Evolutionary conservation across 306 rosid species (phyloP), one percentile per base, ranked within the genome.

Genomic region (Pterocarpus macrocarpus): DNA sequence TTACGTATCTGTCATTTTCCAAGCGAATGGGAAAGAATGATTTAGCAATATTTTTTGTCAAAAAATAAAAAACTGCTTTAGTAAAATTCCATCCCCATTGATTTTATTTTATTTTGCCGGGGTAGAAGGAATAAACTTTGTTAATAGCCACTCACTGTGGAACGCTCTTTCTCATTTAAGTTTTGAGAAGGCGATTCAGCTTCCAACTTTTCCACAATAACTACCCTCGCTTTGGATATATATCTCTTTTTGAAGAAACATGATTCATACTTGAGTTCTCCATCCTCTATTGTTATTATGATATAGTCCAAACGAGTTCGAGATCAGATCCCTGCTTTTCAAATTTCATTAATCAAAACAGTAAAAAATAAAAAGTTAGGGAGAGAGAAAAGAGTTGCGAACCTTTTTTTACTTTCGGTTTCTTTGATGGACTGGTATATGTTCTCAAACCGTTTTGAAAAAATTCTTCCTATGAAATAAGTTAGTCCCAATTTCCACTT

Each of bases 1-100:
- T 66, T 65, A 39, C 30, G 65, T 11, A 14, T 45, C 52, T 36
- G 65, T 68, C 81, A 67, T 58, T 47, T 76, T 58, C 85, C 36
- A 56, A 81, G 38, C 1, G 30, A 57, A 44, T 22, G 45, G 76
- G 30, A 47, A 57, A 41, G 65, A 67, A 81, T 50, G 61, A 47
- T 78, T 35, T 50, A 47, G 58, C n/a, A 68, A 66, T 75, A 58
- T 67, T 75, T 72, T 47, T 34, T 14, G 53, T 47, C 15, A 2
- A 11, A 15, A 50, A 5, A 30, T 22, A 22, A 22, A 22, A 33
- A 14, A 50, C 33, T 67, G 85, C 35, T 78, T 14, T 50, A 47
- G 49, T 35, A 58, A 75, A 68, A 68, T 75, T 75, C 76, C 64
- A 56, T 32, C 49, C 41, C 41, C 41, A 8, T 44, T 5, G 3